These are phyloP conservation scores for Arthrobotrys pseudoclavata DNA, from an alignment of 2,329 filamentous ascomycete genomes.

Conservation along the genomic window DNA sequence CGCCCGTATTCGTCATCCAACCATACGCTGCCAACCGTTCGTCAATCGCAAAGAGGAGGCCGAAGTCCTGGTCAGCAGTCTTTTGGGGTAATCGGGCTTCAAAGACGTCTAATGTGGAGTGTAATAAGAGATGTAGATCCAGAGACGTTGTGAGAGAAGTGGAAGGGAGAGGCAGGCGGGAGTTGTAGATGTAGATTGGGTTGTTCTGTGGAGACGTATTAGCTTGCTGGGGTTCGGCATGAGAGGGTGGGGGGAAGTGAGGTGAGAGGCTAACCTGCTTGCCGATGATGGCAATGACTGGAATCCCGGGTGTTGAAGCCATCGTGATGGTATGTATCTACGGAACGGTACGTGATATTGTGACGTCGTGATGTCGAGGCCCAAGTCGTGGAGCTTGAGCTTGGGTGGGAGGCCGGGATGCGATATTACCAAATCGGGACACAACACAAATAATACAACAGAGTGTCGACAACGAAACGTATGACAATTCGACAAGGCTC, in stretches of 20 bases:
- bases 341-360: not conserved
- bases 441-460: slow-evolving; percentile 55
- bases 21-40: slow-evolving; percentile 94
- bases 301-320: slow-evolving; percentile 81
- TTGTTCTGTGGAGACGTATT: slow-evolving; percentile 78
- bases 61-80: slow-evolving; percentile 84
- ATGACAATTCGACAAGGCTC: slow-evolving; percentile 12
- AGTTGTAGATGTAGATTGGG: slow-evolving; percentile 91
- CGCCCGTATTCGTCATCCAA: slow-evolving; percentile 94
- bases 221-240: slow-evolving; percentile 33
- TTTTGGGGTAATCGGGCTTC: slow-evolving; percentile 78
- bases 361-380: not conserved
- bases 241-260: slow-evolving; percentile 8
- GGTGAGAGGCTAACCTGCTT: slow-evolving; percentile 78
- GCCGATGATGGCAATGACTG: slow-evolving; percentile 92
- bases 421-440: slow-evolving; percentile 8
- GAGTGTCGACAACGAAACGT: not conserved
- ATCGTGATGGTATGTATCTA: slow-evolving; percentile 66
- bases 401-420: not conserved
- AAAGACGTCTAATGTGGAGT: slow-evolving; percentile 92
- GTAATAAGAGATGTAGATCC: slow-evolving; percentile 91
- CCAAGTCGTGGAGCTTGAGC: slow-evolving; percentile 13
- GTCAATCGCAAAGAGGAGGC: slow-evolving; percentile 91
- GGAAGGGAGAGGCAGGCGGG: slow-evolving; percentile 77
- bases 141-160: slow-evolving; percentile 72